A percentile compares a stretch with the other conserved stretches of the same genome.
These are phyloP conservation scores for Ziziphus jujuba DNA, from an alignment of 306 rosid species.

Conservation along the genomic window DNA sequence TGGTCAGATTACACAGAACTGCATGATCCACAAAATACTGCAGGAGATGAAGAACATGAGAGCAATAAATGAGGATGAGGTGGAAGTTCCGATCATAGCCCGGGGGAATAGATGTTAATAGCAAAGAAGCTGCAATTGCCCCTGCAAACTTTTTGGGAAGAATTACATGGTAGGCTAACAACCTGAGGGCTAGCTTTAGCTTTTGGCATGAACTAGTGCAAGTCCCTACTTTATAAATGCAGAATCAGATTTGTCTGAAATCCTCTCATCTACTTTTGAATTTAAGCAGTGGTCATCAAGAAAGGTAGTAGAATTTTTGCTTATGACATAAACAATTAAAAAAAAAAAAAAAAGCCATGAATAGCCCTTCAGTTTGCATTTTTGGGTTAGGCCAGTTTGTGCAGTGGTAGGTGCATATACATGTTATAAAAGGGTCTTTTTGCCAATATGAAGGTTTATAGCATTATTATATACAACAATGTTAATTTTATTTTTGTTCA, in stretches of 20 bases:
- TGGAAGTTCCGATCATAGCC: slow-evolving; percentile 1
- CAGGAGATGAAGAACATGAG: slow-evolving; percentile 26
- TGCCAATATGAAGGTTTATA: background rate
- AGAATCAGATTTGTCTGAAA: slow-evolving; percentile 13
- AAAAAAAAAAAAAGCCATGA: background rate
- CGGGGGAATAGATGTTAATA: slow-evolving; percentile 1
- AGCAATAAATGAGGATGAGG: background rate
- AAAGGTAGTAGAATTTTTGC: background rate
- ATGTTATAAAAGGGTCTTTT: background rate
- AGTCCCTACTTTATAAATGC: slow-evolving; percentile 6
- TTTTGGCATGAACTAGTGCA: background rate
- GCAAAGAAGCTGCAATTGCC: slow-evolving; percentile 4
- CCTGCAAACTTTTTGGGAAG: slow-evolving; percentile 3
- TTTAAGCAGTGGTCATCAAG: background rate
- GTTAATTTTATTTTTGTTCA: too few relatives aligned
- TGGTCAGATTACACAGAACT: slow-evolving; percentile 1
- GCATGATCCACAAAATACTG: slow-evolving; percentile 10
- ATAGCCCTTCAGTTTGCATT: too few relatives aligned
- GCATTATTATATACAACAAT: too few relatives aligned
- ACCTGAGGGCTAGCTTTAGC: slow-evolving; percentile 1
- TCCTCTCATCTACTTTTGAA: background rate
- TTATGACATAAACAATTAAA: background rate
- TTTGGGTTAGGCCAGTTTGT: background rate
- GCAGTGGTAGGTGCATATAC: background rate
- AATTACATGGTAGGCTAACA: slow-evolving; percentile 5